Percentiles rank a stretch among this genome's conserved stretches.
phyloP scores from a whole-genome alignment of 1,284 basidiomycete genomes.

The Microbotryum silenes-acaulis region DNA sequence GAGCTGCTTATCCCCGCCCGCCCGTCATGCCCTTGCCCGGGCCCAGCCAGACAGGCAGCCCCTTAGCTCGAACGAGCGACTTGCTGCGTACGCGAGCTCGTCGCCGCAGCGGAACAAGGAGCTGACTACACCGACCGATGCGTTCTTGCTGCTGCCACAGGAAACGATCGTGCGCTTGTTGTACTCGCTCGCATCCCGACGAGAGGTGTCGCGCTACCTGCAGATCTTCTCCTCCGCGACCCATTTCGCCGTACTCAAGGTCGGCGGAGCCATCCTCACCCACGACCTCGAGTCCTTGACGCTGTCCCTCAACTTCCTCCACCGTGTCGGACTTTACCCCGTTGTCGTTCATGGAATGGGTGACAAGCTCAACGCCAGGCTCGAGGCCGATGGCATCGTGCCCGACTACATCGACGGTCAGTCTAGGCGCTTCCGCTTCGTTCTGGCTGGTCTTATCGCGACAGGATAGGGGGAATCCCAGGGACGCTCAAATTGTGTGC shows the following conservation, averaged over 20 bases:
- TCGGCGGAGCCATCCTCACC: slow-evolving; percentile 81
- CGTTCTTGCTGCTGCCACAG: slow-evolving; percentile 2
- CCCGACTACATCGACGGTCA: slow-evolving; percentile 82
- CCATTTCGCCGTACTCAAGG: slow-evolving; percentile 43
- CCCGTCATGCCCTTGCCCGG: background rate
- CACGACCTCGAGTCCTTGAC: slow-evolving; percentile 84
- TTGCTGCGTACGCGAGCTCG: too few species aligned
- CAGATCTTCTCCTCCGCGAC: slow-evolving; percentile 69
- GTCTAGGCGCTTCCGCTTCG: background rate
- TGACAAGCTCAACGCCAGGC: slow-evolving; percentile 60
- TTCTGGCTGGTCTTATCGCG: slow-evolving; percentile 2
- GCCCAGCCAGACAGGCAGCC: background rate
- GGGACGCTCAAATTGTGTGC: too few species aligned
- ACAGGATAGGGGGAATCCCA: background rate
- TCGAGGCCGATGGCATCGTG: slow-evolving; percentile 79
- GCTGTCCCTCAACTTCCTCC: slow-evolving; percentile 84
- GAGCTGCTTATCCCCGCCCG: background rate
- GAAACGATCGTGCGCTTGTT: slow-evolving; percentile 58
- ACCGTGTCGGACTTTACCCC: slow-evolving; percentile 86
- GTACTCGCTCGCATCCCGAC: slow-evolving; percentile 89
- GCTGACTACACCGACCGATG: too few species aligned
- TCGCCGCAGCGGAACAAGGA: too few species aligned
- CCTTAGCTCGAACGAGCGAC: background rate
- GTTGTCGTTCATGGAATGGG: slow-evolving; percentile 86
- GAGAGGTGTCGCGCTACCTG: slow-evolving; percentile 91